phyloP scores from a whole-genome alignment of 129 eudicot species.

The Centrapalus pauciflorus region DNA sequence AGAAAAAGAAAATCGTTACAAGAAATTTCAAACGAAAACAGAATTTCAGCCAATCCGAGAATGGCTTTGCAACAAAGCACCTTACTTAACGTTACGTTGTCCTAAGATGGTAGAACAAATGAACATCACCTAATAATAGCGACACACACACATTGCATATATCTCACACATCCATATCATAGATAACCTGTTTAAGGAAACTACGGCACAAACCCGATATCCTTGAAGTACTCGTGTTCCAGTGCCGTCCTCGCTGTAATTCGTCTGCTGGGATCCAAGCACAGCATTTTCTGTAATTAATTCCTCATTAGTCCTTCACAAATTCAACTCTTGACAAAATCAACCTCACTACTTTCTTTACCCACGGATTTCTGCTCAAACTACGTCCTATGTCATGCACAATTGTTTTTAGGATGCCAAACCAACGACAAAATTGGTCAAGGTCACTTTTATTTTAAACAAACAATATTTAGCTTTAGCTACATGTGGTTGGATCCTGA shows the following conservation, averaged over 20 bases:
- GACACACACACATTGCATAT: constrained; percentile 55
- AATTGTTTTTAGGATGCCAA: too few relatives aligned
- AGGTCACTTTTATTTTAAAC: not conserved
- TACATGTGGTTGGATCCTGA: constrained; percentile 1
- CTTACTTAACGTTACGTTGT: constrained; percentile 15
- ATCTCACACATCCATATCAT: constrained; percentile 35
- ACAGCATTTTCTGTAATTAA: constrained; percentile 73
- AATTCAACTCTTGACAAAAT: not conserved
- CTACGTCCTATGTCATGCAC: not conserved
- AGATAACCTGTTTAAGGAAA: constrained; percentile 17
- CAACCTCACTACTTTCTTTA: not conserved
- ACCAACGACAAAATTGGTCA: too few relatives aligned
- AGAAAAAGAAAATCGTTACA: constrained; percentile 30
- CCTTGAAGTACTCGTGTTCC: constrained; percentile 92
- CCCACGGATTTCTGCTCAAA: not conserved
- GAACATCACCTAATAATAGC: constrained; percentile 28
- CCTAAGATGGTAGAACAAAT: constrained; percentile 24
- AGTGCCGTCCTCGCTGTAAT: constrained; percentile 83
- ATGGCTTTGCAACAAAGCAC: constrained; percentile 42
- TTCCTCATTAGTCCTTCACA: not conserved
- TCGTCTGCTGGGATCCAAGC: constrained; percentile 87
- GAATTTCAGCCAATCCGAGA: constrained; percentile 25
- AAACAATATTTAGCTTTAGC: not conserved
- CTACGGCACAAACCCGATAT: constrained; percentile 67
- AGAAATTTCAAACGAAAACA: constrained; percentile 27